Base-by-base conservation (phyloP, 179 eudicot genomes). In the Actinidia polygama region DNA sequence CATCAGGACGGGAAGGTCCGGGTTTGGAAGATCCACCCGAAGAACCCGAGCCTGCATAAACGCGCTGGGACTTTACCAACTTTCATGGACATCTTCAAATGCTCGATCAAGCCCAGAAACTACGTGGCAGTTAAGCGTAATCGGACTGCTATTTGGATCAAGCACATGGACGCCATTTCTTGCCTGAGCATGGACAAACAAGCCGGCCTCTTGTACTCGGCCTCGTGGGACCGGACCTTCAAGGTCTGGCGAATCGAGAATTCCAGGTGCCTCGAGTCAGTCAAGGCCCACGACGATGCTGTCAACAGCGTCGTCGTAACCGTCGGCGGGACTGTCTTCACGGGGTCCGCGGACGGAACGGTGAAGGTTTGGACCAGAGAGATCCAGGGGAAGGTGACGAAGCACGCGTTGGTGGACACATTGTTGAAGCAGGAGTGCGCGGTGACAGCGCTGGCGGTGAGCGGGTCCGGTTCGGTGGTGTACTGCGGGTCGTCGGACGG, bases 1-100 rank as follows among this genome's bases (percentile, higher is more conserved):
- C 98, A 94, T 59, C 98, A 93, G 73, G 97, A 93, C 70, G 97
- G 97, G 8, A 93, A 90, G 80, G 86, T 92, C 3, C 91, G 98
- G 2, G 91, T 94, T 4, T 94, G 98, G 98, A 94, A 92, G 80
- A 87, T 86, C 70, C 85, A 91, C 0, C 21, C 80, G 3, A 94
- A 91, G 73, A 87, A 88, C 79, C 92, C 90, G 10, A 86, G 80
- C 4, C 4, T 85, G 21, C 90, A 94, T 79, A 93, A 90, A 62
- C 88, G 93, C n/a, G 40, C 88, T 1, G 97, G 95, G 14, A 92
- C 94, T 0, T 36, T 94, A 21, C 96, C 98, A 0, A 93, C 93
- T 1, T 86, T 95, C 46, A 90, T 87, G 82, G 92, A 94, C 47
- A 89, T 77, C 15, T 78, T 95, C 46, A 94, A 94, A 62, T 84